These are phyloP conservation scores for Kluyveromyces sp. DNA, from an alignment of 1,139 yeast species.

Conservation along the genomic window DNA sequence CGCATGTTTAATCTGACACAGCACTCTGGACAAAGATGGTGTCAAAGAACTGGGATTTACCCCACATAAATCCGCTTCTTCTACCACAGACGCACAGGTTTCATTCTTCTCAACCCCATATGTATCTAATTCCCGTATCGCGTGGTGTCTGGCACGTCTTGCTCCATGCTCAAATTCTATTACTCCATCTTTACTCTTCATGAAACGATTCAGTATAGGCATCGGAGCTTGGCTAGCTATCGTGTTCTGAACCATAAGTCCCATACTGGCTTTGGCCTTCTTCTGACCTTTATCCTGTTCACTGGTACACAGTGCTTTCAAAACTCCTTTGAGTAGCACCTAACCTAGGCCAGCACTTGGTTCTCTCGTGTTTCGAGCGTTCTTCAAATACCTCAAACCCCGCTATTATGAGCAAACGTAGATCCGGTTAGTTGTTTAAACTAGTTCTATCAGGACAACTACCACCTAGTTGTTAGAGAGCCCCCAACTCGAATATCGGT, in stretches of 20 bases:
- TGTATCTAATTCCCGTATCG: background rate
- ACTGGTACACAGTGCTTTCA: background rate
- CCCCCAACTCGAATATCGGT: background rate
- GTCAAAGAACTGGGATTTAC: constrained; percentile 6
- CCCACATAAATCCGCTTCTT: background rate
- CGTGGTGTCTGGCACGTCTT: no score
- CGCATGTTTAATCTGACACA: constrained; percentile 9
- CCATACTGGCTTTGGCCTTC: background rate
- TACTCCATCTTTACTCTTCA: background rate
- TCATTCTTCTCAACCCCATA: background rate
- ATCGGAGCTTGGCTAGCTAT: background rate
- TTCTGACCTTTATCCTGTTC: background rate
- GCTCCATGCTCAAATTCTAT: background rate
- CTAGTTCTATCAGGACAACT: no score
- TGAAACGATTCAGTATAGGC: background rate
- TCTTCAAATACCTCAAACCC: background rate
- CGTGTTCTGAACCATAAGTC: background rate
- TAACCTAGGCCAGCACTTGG: no score
- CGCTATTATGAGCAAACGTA: background rate
- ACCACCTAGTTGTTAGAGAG: no score
- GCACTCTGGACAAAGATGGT: constrained; percentile 13
- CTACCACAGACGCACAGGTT: background rate
- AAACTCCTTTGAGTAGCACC: no score
- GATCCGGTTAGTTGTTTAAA: no score
- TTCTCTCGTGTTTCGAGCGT: no score